Evolutionary conservation across 116 monocot genomes (phyloP), one percentile per base, ranked within the genome.

Genomic region (Trichopus zeylanicus): DNA sequence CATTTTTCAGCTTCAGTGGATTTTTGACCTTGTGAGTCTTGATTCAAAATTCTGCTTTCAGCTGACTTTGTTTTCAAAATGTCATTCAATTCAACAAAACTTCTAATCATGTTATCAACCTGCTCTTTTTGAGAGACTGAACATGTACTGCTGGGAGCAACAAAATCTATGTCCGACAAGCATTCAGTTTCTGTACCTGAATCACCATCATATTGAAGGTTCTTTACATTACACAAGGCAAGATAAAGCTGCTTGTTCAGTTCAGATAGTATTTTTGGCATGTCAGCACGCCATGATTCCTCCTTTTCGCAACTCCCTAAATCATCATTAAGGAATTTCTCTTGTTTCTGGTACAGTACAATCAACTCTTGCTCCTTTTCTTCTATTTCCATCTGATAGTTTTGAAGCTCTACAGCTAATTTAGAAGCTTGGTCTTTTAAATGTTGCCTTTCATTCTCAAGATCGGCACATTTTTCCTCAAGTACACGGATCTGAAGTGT

Each of bases 361-460:
- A 19, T 63, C 56, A 83, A 29, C 25, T 81, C 68, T 54, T 48
- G 18, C 26, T 34, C 73, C 60, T 75, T 77, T 57, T 78, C 79
- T 71, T 78, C 63, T 31, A 85, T 23, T 57, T 84, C 72, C 37
- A 28, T 16, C 57, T 79, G 67, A 55, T 74, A 69, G 32, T 68
- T 69, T 20, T 69, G 32, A 51, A 93, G 75, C 31, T 77, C 77
- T 31, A n/a, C 66, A 57, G 63, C 72, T 48, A 80, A 68, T 60
- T 72, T 55, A 75, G 55, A 64, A 48, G 78, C 73, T 71, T 81
- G 70, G 58, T 89, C 76, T 58, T 69, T 86, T 52, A 76, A 83
- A 55, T 65, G 47, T 62, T 79, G 76, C 58, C 90, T 59, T 31
- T 90, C 78, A 38, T 75, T 51, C 66, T 86, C 95, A 64, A 95